A percentile compares a stretch with the other conserved stretches of the same genome.
Evolutionary conservation across 2,329 filamentous ascomycete species (phyloP).

Genomic region (Cercospora beticola): DNA sequence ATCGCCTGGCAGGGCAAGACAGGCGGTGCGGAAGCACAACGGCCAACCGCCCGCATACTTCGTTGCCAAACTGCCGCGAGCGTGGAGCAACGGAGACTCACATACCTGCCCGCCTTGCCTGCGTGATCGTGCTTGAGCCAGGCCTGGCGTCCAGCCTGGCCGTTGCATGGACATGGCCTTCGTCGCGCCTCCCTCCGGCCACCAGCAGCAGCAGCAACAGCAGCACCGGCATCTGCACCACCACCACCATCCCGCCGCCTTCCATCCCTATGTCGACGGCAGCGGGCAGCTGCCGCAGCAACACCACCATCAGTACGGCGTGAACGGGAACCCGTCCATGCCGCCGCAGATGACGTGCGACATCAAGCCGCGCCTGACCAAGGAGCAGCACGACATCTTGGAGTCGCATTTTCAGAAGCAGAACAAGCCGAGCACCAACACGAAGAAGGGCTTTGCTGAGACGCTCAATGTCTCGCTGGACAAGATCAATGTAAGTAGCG

Average conservation of each 20-base stretch:
- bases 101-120: not conserved
- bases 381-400: constrained; percentile 55
- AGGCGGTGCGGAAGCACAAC: not conserved
- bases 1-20: constrained; percentile 13
- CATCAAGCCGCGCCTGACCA: constrained; percentile 53
- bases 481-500: constrained; percentile 52
- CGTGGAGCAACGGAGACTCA: not conserved
- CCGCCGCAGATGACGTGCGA: constrained; percentile 40
- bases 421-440: constrained; percentile 51
- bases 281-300: constrained; percentile 13
- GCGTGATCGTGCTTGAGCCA: not conserved
- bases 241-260: constrained; percentile 4
- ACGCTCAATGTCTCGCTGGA: constrained; percentile 50
- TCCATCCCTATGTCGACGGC: constrained; percentile 12
- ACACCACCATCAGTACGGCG: constrained; percentile 21
- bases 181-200: constrained; percentile 18
- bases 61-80: not conserved
- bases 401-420: constrained; percentile 51
- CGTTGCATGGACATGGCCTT: constrained; percentile 22
- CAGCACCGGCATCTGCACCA: not conserved
- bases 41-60: constrained; percentile 1
- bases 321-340: constrained; percentile 15
- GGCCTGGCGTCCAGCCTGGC: constrained; percentile 3
- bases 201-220: constrained; percentile 15
- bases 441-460: constrained; percentile 53